Evolutionary conservation across 1,284 basidiomycete genomes (phyloP).

Genomic region (Pseudozyma flocculosa): DNA sequence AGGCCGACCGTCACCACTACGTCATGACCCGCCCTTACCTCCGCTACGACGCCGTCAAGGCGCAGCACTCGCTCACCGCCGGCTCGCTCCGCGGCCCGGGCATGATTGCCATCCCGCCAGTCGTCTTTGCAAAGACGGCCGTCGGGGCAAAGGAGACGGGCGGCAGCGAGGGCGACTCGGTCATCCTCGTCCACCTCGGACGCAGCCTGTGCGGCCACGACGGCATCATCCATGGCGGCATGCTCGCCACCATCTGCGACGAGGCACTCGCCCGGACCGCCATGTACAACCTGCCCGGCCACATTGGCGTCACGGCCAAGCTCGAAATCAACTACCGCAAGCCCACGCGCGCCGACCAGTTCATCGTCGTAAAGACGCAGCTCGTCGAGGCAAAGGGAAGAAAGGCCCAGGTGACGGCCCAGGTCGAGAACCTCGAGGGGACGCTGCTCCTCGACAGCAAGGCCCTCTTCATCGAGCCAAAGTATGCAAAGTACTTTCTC

Average conservation of each 20-base stretch:
- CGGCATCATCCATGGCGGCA: conserved; percentile 88
- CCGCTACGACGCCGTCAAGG: conserved; percentile 68
- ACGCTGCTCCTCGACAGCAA: conserved; percentile 77
- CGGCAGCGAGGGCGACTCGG: conserved; percentile 48
- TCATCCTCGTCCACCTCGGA: conserved; percentile 75
- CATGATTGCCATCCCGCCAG: conserved; percentile 44
- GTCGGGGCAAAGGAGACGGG: conserved; percentile 39
- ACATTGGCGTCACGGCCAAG: conserved; percentile 85
- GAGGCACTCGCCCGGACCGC: conserved; percentile 78
- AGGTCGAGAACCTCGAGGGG: conserved; percentile 75
- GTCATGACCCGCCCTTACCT: conserved; percentile 69
- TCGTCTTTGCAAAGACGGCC: conserved; percentile 51
- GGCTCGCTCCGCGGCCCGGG: conserved; percentile 78
- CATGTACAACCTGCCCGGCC: conserved; percentile 67
- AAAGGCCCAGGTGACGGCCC: conserved; percentile 72
- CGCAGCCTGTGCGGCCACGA: conserved; percentile 83
- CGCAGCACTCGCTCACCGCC: conserved; percentile 77
- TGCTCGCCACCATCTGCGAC: conserved; percentile 85
- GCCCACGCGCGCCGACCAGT: conserved; percentile 57
- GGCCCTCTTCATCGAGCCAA: conserved; percentile 78
- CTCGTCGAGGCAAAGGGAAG: conserved; percentile 71
- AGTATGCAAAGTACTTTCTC: conserved; percentile 71
- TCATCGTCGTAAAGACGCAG: conserved; percentile 68
- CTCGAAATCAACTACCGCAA: conserved; percentile 57
- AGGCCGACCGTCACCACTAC: conserved; percentile 37